These are phyloP conservation scores for Phialophora chinensis DNA, from an alignment of 2,329 filamentous ascomycete genomes.

Conservation along the genomic window DNA sequence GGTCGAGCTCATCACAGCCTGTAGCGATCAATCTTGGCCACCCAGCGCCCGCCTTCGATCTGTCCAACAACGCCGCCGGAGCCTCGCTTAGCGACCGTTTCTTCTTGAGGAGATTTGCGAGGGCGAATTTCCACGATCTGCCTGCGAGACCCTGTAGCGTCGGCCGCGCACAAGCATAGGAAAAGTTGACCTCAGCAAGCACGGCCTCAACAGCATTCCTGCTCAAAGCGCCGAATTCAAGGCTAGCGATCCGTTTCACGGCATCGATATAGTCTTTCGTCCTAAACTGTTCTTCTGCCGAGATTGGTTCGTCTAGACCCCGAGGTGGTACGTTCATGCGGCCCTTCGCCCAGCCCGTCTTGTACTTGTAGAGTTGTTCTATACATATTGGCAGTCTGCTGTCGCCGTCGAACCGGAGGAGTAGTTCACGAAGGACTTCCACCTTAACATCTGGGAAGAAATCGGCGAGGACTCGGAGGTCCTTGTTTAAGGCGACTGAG, in stretches of 20 bases:
- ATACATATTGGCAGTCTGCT: conserved; percentile 55
- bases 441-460: conserved; percentile 55
- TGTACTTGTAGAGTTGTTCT: conserved; percentile 54
- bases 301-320: conserved; percentile 41
- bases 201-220: conserved; percentile 55
- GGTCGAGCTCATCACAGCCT: conserved; percentile 52
- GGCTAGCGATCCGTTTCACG: conserved; percentile 47
- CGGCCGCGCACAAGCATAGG: conserved; percentile 52
- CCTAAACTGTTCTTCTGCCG: conserved; percentile 52
- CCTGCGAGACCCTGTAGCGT: conserved; percentile 51
- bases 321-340: conserved; percentile 50
- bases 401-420: conserved; percentile 53
- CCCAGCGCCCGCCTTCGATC: conserved; percentile 38
- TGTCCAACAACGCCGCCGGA: conserved; percentile 50
- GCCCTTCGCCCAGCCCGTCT: conserved; percentile 55
- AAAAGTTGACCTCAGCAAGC: conserved; percentile 56
- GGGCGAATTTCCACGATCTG: conserved; percentile 52
- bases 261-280: conserved; percentile 51
- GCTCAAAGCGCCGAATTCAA: conserved; percentile 53
- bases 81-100: conserved; percentile 50
- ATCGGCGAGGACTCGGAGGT: conserved; percentile 48
- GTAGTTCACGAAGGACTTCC: conserved; percentile 56
- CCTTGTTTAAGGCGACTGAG: conserved; percentile 50
- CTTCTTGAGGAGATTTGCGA: conserved; percentile 52
- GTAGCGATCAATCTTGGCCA: conserved; percentile 49